Percentiles rank a stretch among this genome's conserved stretches.
These are phyloP conservation scores for Tilletia indica DNA, from an alignment of 1,284 basidiomycete genomes.

Conservation along the genomic window DNA sequence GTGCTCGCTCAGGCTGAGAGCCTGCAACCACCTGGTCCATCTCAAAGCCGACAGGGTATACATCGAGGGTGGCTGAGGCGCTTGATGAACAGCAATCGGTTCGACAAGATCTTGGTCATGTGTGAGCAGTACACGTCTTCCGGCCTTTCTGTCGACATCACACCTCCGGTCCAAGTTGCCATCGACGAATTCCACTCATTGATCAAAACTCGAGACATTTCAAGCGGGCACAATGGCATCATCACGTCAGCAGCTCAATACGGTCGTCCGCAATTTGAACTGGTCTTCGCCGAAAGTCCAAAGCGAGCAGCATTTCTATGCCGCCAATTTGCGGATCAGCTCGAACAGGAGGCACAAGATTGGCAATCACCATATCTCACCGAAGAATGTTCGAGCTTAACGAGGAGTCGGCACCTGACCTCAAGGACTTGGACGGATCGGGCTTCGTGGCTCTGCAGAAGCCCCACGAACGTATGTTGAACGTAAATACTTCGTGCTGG, in stretches of 20 bases:
- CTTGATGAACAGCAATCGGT: background rate
- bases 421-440: background rate
- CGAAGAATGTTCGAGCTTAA: too few species aligned
- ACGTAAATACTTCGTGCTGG: background rate
- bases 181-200: background rate
- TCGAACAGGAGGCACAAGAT: background rate
- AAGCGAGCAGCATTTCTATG: background rate
- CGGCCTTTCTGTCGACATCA: background rate
- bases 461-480: background rate
- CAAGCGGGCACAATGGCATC: background rate
- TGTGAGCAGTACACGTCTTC: slow-evolving; percentile 16
- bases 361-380: too few species aligned
- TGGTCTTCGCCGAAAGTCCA: background rate
- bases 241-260: background rate
- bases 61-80: background rate
- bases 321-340: background rate
- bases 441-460: background rate
- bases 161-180: background rate
- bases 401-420: too few species aligned
- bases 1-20: background rate
- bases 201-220: background rate
- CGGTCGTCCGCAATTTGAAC: background rate
- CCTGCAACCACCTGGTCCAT: background rate
- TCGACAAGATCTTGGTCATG: background rate
- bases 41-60: background rate